phyloP scores from a whole-genome alignment of 2,329 filamentous ascomycete species.

The Penicillium fuscoglaucum region DNA sequence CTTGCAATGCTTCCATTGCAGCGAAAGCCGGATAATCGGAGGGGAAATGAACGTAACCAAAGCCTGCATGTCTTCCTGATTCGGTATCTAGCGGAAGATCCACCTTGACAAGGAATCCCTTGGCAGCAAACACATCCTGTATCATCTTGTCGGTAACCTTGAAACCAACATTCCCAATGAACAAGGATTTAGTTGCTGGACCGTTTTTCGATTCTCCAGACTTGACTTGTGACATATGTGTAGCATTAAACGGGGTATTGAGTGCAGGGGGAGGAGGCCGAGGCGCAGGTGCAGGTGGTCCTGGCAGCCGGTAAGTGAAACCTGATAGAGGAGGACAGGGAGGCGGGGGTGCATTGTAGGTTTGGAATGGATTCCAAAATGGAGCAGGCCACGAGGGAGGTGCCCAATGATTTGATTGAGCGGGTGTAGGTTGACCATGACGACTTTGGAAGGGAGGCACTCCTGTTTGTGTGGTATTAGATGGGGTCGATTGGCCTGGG shows the following conservation, averaged over 20 bases:
- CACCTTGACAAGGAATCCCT: constrained; percentile 40
- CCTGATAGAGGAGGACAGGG: constrained; percentile 1
- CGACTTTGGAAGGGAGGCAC: background rate
- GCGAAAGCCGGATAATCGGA: constrained; percentile 37
- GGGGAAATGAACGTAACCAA: constrained; percentile 43
- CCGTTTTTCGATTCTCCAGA: constrained; percentile 1
- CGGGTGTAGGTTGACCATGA: background rate
- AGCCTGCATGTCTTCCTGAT: constrained; percentile 40
- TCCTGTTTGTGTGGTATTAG: background rate
- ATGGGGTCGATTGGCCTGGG: background rate
- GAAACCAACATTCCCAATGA: constrained; percentile 44
- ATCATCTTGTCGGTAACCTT: constrained; percentile 40
- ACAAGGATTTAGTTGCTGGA: constrained; percentile 30
- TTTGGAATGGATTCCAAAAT: constrained; percentile 2
- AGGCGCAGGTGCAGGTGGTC: background rate
- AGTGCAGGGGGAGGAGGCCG: background rate
- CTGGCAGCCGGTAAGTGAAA: background rate
- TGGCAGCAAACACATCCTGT: constrained; percentile 38
- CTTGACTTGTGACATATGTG: background rate
- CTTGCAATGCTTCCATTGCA: constrained; percentile 40
- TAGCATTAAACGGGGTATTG: background rate
- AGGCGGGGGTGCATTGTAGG: background rate
- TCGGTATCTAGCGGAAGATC: constrained; percentile 36
- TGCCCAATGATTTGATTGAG: background rate
- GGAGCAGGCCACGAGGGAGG: background rate